phyloP scores from a whole-genome alignment of 139 green algal genomes.

The Coelastrella sp. region DNA sequence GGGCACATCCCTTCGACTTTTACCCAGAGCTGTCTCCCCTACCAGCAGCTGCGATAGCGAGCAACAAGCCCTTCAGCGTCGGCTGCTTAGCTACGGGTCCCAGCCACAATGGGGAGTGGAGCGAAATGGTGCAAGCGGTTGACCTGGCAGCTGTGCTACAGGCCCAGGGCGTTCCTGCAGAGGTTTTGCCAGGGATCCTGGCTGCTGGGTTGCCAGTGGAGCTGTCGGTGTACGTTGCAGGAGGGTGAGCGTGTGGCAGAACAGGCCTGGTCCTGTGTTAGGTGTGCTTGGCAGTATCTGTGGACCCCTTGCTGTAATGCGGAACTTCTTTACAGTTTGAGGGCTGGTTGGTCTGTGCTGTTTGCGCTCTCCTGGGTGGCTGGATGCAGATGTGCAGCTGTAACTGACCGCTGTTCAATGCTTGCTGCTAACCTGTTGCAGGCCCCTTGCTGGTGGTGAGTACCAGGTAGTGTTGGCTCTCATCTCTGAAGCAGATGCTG shows the following conservation, averaged over 20 bases:
- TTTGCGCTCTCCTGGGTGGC: too few relatives aligned
- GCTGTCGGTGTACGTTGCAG: slow-evolving; percentile 24
- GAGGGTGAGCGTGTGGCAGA: background rate
- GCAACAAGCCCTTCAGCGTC: slow-evolving; percentile 27
- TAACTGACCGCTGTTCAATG: background rate
- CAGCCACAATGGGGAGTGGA: background rate
- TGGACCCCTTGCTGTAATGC: too few relatives aligned
- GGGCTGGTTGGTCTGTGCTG: too few relatives aligned
- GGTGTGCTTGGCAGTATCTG: too few relatives aligned
- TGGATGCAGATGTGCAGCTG: too few relatives aligned
- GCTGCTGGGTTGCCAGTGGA: slow-evolving; percentile 7
- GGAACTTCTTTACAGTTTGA: too few relatives aligned
- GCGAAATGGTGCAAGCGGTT: slow-evolving; percentile 25
- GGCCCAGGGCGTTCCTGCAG: slow-evolving; percentile 1
- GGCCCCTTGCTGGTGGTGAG: background rate
- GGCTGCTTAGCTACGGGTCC: slow-evolving; percentile 38
- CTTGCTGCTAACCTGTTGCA: background rate
- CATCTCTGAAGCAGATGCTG: slow-evolving; percentile 15
- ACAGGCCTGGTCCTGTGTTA: background rate
- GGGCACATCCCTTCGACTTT: slow-evolving; percentile 42
- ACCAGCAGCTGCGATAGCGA: too few relatives aligned
- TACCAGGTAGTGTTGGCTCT: slow-evolving; percentile 7
- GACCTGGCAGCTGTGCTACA: slow-evolving; percentile 30
- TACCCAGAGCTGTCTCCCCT: slow-evolving; percentile 13
- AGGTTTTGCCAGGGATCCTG: background rate